These are phyloP conservation scores for Trichoderma erinaceum DNA, from an alignment of 495 filamentous ascomycete genomes.

Conservation along the genomic window DNA sequence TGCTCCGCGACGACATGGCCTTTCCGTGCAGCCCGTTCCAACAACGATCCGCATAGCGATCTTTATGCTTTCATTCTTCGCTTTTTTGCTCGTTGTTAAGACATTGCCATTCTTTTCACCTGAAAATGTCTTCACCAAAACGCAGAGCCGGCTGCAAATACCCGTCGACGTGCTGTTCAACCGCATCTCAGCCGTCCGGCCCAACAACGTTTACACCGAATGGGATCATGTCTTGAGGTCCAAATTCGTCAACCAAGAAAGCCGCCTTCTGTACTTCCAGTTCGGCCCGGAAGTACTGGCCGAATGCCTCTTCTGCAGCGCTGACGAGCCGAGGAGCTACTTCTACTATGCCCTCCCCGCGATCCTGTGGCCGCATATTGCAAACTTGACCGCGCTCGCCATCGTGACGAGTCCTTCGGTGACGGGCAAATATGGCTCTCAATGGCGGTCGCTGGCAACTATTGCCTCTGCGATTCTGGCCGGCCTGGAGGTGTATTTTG, in stretches of 20 bases:
- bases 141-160: constrained; percentile 76
- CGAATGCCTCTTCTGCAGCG: constrained; percentile 74
- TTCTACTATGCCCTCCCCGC: constrained; percentile 75
- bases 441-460: constrained; percentile 67
- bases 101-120: constrained; percentile 66
- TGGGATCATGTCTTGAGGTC: constrained; percentile 57
- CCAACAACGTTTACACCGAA: constrained; percentile 46
- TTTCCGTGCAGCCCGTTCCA: constrained; percentile 57
- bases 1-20: constrained; percentile 35
- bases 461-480: constrained; percentile 55
- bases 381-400: constrained; percentile 58
- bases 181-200: constrained; percentile 61
- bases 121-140: constrained; percentile 73
- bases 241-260: constrained; percentile 63
- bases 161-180: constrained; percentile 78
- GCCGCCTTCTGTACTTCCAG: constrained; percentile 72
- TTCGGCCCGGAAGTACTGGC: constrained; percentile 68
- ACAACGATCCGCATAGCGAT: constrained; percentile 47
- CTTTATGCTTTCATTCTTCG: constrained; percentile 53
- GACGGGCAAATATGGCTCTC: constrained; percentile 45
- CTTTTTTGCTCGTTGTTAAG: constrained; percentile 51
- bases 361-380: constrained; percentile 66
- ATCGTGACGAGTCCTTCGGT: constrained; percentile 46
- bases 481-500: constrained; percentile 56
- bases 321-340: constrained; percentile 64